Percentiles rank a stretch among this genome's conserved stretches.
Evolutionary conservation across 768 basidiomycete genomes (phyloP).

Genomic region (Chalciporus chontae): DNA sequence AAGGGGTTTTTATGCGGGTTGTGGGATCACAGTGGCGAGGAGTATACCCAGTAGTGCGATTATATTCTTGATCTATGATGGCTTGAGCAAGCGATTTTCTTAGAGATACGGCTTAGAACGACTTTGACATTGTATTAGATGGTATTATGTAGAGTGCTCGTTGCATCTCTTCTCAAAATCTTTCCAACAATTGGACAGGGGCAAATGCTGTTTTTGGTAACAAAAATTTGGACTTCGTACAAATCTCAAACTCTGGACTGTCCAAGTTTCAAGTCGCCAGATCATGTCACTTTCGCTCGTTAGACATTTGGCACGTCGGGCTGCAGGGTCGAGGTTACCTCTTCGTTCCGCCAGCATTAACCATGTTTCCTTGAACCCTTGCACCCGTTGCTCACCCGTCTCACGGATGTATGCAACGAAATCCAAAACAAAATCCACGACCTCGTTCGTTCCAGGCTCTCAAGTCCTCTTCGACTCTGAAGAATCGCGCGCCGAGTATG

Average conservation of each 20-base stretch:
- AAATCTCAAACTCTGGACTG: too few relatives aligned
- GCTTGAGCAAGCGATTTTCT: conserved; percentile 54
- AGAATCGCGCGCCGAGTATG: conserved; percentile 55
- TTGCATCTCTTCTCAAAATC: too few relatives aligned
- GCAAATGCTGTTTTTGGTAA: neutral
- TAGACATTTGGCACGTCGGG: conserved; percentile 2
- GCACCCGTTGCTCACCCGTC: neutral
- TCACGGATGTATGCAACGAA: conserved; percentile 29
- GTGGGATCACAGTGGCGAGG: conserved; percentile 84
- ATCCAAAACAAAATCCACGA: conserved; percentile 45
- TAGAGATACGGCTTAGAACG: conserved; percentile 8
- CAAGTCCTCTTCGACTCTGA: conserved; percentile 55
- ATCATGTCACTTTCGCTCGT: conserved; percentile 10
- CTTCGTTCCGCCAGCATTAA: neutral
- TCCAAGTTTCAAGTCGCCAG: neutral
- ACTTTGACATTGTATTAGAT: neutral
- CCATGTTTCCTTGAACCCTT: neutral
- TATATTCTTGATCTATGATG: conserved; percentile 92
- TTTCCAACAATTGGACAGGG: conserved; percentile 1
- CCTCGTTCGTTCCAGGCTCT: conserved; percentile 64
- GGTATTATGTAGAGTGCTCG: neutral
- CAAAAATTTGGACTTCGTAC: too few relatives aligned
- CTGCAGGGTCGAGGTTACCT: neutral
- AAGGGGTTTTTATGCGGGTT: conserved; percentile 86
- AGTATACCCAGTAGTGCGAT: conserved; percentile 88